Evolutionary conservation across 2,329 filamentous ascomycete genomes (phyloP), one percentile per base, ranked within the genome.

Genomic region (Hortaea sp.): DNA sequence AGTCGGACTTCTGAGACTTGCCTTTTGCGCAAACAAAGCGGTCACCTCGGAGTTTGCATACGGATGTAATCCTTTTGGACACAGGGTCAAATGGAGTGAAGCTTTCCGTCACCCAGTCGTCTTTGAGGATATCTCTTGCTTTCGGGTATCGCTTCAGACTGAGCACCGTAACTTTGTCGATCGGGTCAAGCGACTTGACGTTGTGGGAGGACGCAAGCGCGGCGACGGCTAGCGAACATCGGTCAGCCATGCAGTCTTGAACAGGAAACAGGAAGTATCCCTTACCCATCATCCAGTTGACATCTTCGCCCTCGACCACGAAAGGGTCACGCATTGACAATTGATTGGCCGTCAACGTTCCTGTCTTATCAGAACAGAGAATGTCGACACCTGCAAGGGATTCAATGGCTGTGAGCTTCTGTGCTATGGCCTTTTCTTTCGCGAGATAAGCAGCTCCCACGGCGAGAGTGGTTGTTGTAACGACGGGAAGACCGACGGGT

Each of bases 351-450:
- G 81, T 84, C 57, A 87, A 74, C 31, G 84, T 88, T 72, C 84
- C 84, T 39, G 84, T 87, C 77, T 88, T 87, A 71, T 88, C 84
- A 59, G 84, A 87, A 74, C 84, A 88, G 55, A 87, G 79, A 59
- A 87, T 79, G 61, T 87, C 82, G 53, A 86, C 83, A 77, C 82
- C 79, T 62, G 81, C 81, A 50, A 84, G 74, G 42, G 83, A 87
- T 68, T 87, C 83, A 54, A 87, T 87, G 52, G 83, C 83, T 53
- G 83, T 86, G 53, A 87, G 73, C 72, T 87, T 87, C 72, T 87
- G 83, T 43, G 87, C 83, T 53, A 87, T 86, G 52, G 83, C 83
- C 70, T 86, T 83, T 66, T 86, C 78, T 72, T 86, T 78, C 45
- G 83, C 83, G 53, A 87, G 75, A 68, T 86, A 86, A 53, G 83